Evolutionary conservation across 2,329 filamentous ascomycete species (phyloP), one percentile per base, ranked within the genome.

Genomic region (Penicillium olsonii): DNA sequence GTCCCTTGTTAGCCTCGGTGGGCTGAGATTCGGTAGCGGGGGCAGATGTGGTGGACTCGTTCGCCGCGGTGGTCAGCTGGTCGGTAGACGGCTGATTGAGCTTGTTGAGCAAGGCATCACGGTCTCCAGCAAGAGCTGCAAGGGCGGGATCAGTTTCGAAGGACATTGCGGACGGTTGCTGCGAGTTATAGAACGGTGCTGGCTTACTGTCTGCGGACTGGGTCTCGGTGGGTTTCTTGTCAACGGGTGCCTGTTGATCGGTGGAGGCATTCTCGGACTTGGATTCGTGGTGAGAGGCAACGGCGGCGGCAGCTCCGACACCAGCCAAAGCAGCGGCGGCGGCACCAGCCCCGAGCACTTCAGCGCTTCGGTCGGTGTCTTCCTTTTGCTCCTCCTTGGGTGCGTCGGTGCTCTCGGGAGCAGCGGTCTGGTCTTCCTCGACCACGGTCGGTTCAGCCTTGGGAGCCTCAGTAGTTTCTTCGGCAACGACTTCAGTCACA

Each of bases 11-110:
- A 20, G 59, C 44, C 37, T 60, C 55, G 26, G 50, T 37, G 19
- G 57, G 41, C 35, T 59, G 33, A 22, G 57, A 42, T 19, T 59
- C 56, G 34, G 37, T 5, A 24, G 37, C 29, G 17, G 45, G 37
- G 22, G 53, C 50, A 87, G 45, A 90, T 92, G 29, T n/a, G 11
- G 29, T 31, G 29, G 29, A n/a, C 95, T 95, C 86, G 94, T 95
- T 75, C 89, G 95, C 80, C 94, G 59, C 45, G 24, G 59, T 45
- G 22, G 60, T 44, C 35, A 66, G 41, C 33, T 65, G 59, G 24
- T 68, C 64, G 17, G 63, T 63, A 10, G 66, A 67, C 3, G 67
- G 66, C 31, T 60, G 52, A 31, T 65, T 62, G 35, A 68, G 61
- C 40, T 66, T 60, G 38, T 52, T 61, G 19, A 69, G 62, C 18